A percentile compares a stretch with the other conserved stretches of the same genome.
Evolutionary conservation across 352 stramenopile species (phyloP).

Genomic region (Phytophthora litchii): DNA sequence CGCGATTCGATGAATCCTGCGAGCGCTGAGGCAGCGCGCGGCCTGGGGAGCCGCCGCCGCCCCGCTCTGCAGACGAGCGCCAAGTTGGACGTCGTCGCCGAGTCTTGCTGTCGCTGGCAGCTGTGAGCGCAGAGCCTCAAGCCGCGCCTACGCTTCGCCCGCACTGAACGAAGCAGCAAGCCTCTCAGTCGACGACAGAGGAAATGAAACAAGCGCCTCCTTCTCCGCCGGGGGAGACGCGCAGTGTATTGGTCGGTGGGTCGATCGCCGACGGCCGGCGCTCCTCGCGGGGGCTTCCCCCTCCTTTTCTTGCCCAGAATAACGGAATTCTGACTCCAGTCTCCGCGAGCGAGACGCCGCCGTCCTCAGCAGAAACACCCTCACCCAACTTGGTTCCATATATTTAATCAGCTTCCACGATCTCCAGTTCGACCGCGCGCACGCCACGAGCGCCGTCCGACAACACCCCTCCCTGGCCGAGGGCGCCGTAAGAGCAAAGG

Average conservation of each 20-base stretch:
- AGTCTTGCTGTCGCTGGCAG: conserved; percentile 24
- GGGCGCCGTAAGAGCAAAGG: conserved; percentile 33
- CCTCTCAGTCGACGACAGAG: conserved; percentile 26
- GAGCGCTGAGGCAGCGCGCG: conserved; percentile 24
- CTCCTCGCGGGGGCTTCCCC: conserved; percentile 18
- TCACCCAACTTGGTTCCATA: conserved; percentile 38
- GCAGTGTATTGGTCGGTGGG: conserved; percentile 44
- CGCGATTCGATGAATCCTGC: conserved; percentile 19
- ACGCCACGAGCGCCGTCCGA: conserved; percentile 19
- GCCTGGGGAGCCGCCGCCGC: conserved; percentile 27
- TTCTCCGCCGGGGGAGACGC: conserved; percentile 4
- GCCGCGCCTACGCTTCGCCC: conserved; percentile 28
- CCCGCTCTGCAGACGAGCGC: conserved; percentile 25
- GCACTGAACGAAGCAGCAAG: conserved; percentile 27
- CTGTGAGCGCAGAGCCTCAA: conserved; percentile 30
- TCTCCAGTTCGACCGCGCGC: conserved; percentile 7
- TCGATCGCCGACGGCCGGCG: conserved; percentile 39
- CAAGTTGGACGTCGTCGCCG: conserved; percentile 34
- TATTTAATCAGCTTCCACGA: conserved; percentile 23
- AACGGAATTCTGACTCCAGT: conserved; percentile 44
- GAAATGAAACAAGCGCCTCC: conserved; percentile 24
- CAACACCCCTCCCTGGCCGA: conserved; percentile 41
- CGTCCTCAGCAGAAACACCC: conserved; percentile 24
- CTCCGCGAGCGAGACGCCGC: conserved; percentile 17
- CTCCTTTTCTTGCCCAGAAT: conserved; percentile 39